Percentiles rank a stretch among this genome's conserved stretches.
Evolutionary conservation across 139 green algal genomes (phyloP).

Genomic region (Diplosphaera chodatii): DNA sequence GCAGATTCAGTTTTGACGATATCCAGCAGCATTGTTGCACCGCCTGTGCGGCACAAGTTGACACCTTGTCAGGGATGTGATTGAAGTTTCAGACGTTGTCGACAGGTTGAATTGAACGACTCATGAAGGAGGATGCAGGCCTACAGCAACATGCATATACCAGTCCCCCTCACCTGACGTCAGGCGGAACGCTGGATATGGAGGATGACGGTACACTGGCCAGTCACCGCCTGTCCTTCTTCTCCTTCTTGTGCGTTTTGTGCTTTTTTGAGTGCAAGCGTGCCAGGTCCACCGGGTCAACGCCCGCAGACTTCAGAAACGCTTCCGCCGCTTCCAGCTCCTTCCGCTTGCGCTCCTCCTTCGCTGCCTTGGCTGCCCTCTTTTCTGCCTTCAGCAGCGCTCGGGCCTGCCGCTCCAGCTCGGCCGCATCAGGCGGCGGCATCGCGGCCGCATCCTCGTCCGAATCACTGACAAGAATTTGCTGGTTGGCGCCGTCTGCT

Average conservation of each 20-base stretch:
- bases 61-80: no score
- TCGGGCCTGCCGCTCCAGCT: slow-evolving; percentile 8
- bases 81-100: no score
- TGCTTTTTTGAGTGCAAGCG: slow-evolving; percentile 9
- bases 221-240: slow-evolving; percentile 21
- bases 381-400: not conserved
- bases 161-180: no score
- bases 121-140: no score
- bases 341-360: not conserved
- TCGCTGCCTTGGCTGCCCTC: not conserved
- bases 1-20: no score
- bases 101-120: no score
- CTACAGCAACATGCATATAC: no score
- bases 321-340: slow-evolving; percentile 35
- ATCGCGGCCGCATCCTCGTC: slow-evolving; percentile 11
- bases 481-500: not conserved
- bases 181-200: no score
- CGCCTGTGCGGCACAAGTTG: no score
- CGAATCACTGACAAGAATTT: not conserved
- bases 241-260: slow-evolving; percentile 17
- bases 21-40: no score
- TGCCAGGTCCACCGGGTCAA: slow-evolving; percentile 12
- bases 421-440: slow-evolving; percentile 4
- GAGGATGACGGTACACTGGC: no score
- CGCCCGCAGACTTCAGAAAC: slow-evolving; percentile 25